Percentiles rank a stretch among this genome's conserved stretches.
phyloP scores from a whole-genome alignment of 192 early-diverging fungal species.

The Coemansia sp. region DNA sequence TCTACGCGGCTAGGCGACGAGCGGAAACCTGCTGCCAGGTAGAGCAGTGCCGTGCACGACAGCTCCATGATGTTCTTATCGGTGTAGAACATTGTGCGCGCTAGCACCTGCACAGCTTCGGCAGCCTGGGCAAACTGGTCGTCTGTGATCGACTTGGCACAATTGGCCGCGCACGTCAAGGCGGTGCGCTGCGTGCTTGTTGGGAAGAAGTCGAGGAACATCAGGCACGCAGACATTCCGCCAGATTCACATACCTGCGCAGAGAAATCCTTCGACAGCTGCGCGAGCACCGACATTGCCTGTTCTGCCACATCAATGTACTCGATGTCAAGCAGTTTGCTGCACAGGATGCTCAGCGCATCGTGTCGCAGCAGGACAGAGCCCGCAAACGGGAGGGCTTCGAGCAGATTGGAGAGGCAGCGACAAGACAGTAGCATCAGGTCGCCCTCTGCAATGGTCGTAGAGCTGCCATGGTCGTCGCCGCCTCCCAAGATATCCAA shows the following conservation, averaged over 20 bases:
- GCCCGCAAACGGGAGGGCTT: slow-evolving; percentile 70
- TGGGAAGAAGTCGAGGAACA: slow-evolving; percentile 87
- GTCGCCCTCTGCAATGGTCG: slow-evolving; percentile 52
- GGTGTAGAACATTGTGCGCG: slow-evolving; percentile 58
- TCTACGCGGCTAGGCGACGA: slow-evolving; percentile 52
- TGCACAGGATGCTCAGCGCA: slow-evolving; percentile 62
- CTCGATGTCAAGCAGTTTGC: slow-evolving; percentile 76
- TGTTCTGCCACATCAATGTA: slow-evolving; percentile 93
- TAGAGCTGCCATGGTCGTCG: slow-evolving; percentile 26
- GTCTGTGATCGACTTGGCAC: slow-evolving; percentile 49
- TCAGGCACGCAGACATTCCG: slow-evolving; percentile 68
- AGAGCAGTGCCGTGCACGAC: slow-evolving; percentile 56
- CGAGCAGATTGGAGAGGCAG: slow-evolving; percentile 84
- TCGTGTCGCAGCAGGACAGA: slow-evolving; percentile 61
- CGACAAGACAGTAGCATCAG: slow-evolving; percentile 86
- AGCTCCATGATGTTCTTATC: slow-evolving; percentile 74
- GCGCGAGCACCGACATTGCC: slow-evolving; percentile 68
- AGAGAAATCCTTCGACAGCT: slow-evolving; percentile 50
- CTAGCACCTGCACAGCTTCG: slow-evolving; percentile 66
- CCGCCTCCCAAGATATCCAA: slow-evolving; percentile 55
- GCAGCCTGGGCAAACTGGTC: slow-evolving; percentile 55
- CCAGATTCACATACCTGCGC: slow-evolving; percentile 51
- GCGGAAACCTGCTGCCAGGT: slow-evolving; percentile 60
- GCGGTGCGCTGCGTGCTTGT: slow-evolving; percentile 77
- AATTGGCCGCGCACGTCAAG: slow-evolving; percentile 68